Conservation (phyloP, 2,329 filamentous ascomycete genomes). For the Aspergillus ustus region DNA sequence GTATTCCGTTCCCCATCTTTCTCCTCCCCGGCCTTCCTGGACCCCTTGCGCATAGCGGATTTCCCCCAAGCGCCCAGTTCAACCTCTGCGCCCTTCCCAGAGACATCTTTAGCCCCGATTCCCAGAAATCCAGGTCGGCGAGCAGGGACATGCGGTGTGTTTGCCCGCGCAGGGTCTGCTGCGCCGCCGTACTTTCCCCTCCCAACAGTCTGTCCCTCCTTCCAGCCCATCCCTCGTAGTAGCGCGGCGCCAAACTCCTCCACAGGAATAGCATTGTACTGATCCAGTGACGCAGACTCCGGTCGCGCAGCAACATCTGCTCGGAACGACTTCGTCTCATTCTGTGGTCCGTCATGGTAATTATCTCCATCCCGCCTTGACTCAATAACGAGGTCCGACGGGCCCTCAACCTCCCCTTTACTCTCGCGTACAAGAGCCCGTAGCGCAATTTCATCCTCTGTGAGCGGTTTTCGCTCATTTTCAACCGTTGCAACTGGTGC, state of each 20-base stretch:
- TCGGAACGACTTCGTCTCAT: slow-evolving; percentile 65
- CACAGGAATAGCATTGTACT: slow-evolving; percentile 87
- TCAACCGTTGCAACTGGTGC: slow-evolving; percentile 15
- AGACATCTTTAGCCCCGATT: slow-evolving; percentile 82
- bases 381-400: slow-evolving; percentile 60
- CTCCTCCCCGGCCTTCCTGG: slow-evolving; percentile 55
- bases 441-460: slow-evolving; percentile 67
- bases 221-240: slow-evolving; percentile 94
- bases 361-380: slow-evolving; percentile 30
- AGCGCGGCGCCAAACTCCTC: slow-evolving; percentile 93
- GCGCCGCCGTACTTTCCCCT: slow-evolving; percentile 54
- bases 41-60: slow-evolving; percentile 57
- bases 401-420: slow-evolving; percentile 44
- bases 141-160: slow-evolving; percentile 68
- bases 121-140: slow-evolving; percentile 81
- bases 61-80: slow-evolving; percentile 84
- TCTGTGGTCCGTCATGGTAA: slow-evolving; percentile 30
- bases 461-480: slow-evolving; percentile 44
- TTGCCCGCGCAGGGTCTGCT: slow-evolving; percentile 49
- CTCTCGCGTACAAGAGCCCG: slow-evolving; percentile 67
- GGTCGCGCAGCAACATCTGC: slow-evolving; percentile 74
- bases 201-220: slow-evolving; percentile 67
- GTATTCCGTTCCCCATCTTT: slow-evolving; percentile 49
- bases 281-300: slow-evolving; percentile 75
- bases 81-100: slow-evolving; percentile 60